Conservation (phyloP, 352 stramenopile species). For the Globisporangium yorkense region DNA sequence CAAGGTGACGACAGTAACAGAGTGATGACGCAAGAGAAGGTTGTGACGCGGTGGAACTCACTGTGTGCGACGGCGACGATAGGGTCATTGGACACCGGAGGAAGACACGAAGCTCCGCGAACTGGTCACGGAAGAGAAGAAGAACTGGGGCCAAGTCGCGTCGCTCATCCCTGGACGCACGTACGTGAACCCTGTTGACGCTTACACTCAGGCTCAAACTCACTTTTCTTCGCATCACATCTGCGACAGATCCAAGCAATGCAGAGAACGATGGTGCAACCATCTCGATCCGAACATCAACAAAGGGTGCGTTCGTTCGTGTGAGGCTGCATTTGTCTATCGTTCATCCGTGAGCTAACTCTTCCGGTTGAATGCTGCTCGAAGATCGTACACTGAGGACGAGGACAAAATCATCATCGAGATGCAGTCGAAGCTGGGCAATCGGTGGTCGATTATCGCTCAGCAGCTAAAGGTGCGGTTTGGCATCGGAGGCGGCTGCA, state of each 20-base stretch:
- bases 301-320: slow-evolving; percentile 61
- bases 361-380: neutral
- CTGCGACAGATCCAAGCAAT: slow-evolving; percentile 84
- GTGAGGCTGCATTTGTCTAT: neutral
- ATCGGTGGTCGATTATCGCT: slow-evolving; percentile 91
- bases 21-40: neutral
- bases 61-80: neutral
- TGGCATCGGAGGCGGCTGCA: neutral
- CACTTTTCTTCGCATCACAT: neutral
- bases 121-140: slow-evolving; percentile 81
- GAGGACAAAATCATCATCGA: slow-evolving; percentile 92
- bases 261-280: slow-evolving; percentile 90
- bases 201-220: neutral
- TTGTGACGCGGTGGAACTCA: neutral
- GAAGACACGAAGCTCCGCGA: slow-evolving; percentile 85
- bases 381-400: slow-evolving; percentile 81
- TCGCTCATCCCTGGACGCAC: slow-evolving; percentile 77
- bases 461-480: slow-evolving; percentile 75
- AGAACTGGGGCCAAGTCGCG: slow-evolving; percentile 88
- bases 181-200: slow-evolving; percentile 26
- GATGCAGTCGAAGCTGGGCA: slow-evolving; percentile 89
- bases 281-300: slow-evolving; percentile 91
- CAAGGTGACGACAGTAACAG: slow-evolving; percentile 33
- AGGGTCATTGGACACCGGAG: slow-evolving; percentile 90
- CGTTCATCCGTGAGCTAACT: neutral